Conservation (phyloP, 2,329 filamentous ascomycete species). For the Penicillium griseofulvum region DNA sequence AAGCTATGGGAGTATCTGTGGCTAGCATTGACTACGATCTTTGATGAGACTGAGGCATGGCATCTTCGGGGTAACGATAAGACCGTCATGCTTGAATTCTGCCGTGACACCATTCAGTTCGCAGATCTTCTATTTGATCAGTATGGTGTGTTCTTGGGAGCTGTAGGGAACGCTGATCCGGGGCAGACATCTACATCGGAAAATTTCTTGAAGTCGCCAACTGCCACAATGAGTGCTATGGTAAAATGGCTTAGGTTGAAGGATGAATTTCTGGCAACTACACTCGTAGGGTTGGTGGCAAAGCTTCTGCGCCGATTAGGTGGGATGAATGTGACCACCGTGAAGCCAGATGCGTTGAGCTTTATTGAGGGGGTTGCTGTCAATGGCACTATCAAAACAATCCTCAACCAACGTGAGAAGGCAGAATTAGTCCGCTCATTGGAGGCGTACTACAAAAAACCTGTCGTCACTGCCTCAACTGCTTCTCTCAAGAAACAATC, state of each 20-base stretch:
- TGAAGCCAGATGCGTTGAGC: conserved; percentile 64
- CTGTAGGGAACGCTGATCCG: conserved; percentile 52
- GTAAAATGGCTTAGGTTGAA: conserved; percentile 87
- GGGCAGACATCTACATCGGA: conserved; percentile 45
- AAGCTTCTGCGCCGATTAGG: conserved; percentile 82
- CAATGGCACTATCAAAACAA: conserved; percentile 66
- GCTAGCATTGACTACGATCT: conserved; percentile 76
- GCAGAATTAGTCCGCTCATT: conserved; percentile 70
- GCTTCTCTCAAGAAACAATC: conserved; percentile 45
- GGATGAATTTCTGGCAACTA: conserved; percentile 79
- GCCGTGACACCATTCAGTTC: conserved; percentile 91
- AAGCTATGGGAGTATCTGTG: conserved; percentile 84
- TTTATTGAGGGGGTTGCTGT: conserved; percentile 56
- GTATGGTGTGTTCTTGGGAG: conserved; percentile 77
- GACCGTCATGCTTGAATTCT: conserved; percentile 82
- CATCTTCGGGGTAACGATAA: conserved; percentile 68
- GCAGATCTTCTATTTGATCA: conserved; percentile 81
- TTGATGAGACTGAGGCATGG: conserved; percentile 81
- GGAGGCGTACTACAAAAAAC: conserved; percentile 52
- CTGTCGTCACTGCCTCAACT: conserved; percentile 44
- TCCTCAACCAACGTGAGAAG: conserved; percentile 76
- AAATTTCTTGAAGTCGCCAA: conserved; percentile 63
- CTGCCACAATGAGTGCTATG: conserved; percentile 64
- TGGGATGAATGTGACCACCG: conserved; percentile 66
- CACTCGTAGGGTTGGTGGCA: conserved; percentile 76